Evolutionary conservation across 495 filamentous ascomycete species (phyloP).

Genomic region (Xylaria curta): DNA sequence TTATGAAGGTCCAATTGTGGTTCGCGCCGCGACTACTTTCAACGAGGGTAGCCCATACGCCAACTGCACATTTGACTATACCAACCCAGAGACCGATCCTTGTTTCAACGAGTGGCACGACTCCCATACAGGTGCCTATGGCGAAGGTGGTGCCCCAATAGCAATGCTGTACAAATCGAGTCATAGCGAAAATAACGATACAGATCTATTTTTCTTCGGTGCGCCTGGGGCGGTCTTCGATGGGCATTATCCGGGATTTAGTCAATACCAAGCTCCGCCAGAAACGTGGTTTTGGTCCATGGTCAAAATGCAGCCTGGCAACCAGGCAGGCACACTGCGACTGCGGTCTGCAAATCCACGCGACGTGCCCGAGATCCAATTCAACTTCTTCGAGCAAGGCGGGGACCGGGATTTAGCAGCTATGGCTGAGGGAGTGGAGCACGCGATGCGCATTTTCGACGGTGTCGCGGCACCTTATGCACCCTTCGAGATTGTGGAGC

Average conservation of each 20-base stretch:
- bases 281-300: slow-evolving; percentile 3
- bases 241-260: background rate
- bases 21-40: slow-evolving; percentile 22
- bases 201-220: background rate
- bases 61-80: slow-evolving; percentile 17
- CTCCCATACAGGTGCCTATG: background rate
- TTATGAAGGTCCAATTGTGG: slow-evolving; percentile 44
- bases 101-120: slow-evolving; percentile 62
- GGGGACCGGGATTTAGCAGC: slow-evolving; percentile 48
- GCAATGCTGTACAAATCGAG: background rate
- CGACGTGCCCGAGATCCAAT: slow-evolving; percentile 53
- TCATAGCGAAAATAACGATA: background rate
- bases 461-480: background rate
- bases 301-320: slow-evolving; percentile 40
- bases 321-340: slow-evolving; percentile 48
- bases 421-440: slow-evolving; percentile 44
- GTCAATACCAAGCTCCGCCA: background rate
- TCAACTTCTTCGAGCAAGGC: slow-evolving; percentile 53
- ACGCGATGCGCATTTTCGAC: background rate
- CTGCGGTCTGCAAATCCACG: slow-evolving; percentile 52
- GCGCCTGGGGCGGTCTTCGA: background rate
- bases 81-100: slow-evolving; percentile 38
- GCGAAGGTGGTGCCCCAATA: background rate
- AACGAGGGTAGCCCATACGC: background rate
- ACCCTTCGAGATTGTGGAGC: background rate